Conservation (phyloP, 345 rosid species). For the Limnanthes douglasii region DNA sequence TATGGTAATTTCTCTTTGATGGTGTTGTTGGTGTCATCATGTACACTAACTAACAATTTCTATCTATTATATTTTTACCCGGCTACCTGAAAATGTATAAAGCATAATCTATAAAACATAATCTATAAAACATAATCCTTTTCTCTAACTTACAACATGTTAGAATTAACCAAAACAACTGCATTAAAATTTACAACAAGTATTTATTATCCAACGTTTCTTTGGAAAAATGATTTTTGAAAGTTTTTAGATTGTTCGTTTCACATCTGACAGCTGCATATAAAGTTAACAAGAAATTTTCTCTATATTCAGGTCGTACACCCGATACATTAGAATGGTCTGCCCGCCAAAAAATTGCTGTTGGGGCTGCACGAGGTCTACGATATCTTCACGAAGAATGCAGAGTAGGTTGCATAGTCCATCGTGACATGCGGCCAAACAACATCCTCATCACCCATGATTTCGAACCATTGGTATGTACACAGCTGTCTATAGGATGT, state of each 20-base stretch:
- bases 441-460: slow-evolving; percentile 98
- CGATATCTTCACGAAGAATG: slow-evolving; percentile 99
- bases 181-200: too few relatives aligned
- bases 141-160: too few relatives aligned
- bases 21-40: too few relatives aligned
- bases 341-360: slow-evolving; percentile 88
- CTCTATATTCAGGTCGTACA: slow-evolving; percentile 39
- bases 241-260: background rate
- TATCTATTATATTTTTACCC: background rate
- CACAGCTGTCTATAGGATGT: background rate
- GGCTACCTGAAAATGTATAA: too few relatives aligned
- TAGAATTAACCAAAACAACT: too few relatives aligned
- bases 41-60: too few relatives aligned
- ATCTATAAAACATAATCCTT: too few relatives aligned
- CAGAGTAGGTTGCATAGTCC: slow-evolving; percentile 99
- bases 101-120: too few relatives aligned
- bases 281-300: slow-evolving; percentile 4
- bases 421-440: slow-evolving; percentile 99
- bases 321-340: slow-evolving; percentile 70
- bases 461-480: slow-evolving; percentile 83
- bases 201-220: too few relatives aligned
- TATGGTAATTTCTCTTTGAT: too few relatives aligned
- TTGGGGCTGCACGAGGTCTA: slow-evolving; percentile 97
- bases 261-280: background rate
- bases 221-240: background rate